Conservation (phyloP, 75 land plant genomes). For the Azolla pinnata region DNA sequence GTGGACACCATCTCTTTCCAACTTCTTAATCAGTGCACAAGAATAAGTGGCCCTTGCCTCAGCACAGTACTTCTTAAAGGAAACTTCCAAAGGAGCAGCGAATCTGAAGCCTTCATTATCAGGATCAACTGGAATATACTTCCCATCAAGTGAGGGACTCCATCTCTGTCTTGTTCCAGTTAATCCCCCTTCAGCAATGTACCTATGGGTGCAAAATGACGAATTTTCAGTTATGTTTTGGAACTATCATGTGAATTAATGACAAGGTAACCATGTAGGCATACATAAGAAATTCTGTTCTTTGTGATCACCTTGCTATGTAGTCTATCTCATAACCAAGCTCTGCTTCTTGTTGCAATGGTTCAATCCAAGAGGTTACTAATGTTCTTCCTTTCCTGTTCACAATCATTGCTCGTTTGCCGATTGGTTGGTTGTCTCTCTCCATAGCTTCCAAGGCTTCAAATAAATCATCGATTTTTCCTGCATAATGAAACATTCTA, state of each 20-base stretch:
- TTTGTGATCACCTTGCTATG: slow-evolving; percentile 59
- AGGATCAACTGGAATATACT: slow-evolving; percentile 54
- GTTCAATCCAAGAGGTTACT: slow-evolving; percentile 99
- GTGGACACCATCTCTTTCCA: slow-evolving; percentile 50
- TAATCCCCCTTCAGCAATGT: slow-evolving; percentile 81
- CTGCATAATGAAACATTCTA: slow-evolving; percentile 28
- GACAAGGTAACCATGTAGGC: too few species aligned
- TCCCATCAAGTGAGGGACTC: slow-evolving; percentile 50
- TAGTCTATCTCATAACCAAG: slow-evolving; percentile 89
- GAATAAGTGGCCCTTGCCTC: slow-evolving; percentile 49
- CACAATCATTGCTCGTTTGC: slow-evolving; percentile 86
- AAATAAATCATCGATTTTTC: slow-evolving; percentile 74
- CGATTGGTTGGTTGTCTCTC: slow-evolving; percentile 64
- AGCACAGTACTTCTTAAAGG: slow-evolving; percentile 75
- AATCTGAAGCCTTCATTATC: slow-evolving; percentile 76
- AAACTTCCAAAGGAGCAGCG: slow-evolving; percentile 67
- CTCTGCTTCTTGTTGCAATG: slow-evolving; percentile 93
- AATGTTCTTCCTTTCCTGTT: slow-evolving; percentile 81
- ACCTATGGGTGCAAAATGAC: slow-evolving; percentile 48
- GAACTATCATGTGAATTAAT: too few species aligned
- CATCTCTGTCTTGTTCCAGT: slow-evolving; percentile 90
- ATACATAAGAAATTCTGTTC: background rate
- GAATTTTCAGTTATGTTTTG: too few species aligned
- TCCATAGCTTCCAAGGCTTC: slow-evolving; percentile 91
- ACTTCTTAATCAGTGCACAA: slow-evolving; percentile 46